phyloP scores from a whole-genome alignment of 257 asterid genomes.

The Solanum sitiens region DNA sequence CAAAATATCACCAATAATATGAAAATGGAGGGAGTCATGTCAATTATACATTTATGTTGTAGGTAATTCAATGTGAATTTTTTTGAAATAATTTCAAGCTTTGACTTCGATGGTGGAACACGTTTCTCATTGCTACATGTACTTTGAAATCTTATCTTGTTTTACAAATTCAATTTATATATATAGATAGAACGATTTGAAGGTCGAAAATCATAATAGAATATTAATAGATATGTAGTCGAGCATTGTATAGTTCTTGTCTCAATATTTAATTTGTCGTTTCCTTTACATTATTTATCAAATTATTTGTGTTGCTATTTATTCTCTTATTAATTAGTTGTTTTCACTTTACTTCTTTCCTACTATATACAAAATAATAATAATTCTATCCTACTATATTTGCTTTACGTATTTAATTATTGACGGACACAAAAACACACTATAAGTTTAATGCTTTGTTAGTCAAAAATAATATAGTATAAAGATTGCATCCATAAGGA shows the following conservation, averaged over 20 bases:
- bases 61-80: background rate
- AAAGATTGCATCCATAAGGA: too few relatives aligned
- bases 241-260: background rate
- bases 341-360: background rate
- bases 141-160: background rate
- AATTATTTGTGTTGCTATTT: background rate
- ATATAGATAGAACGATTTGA: background rate
- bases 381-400: background rate
- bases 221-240: fast-evolving
- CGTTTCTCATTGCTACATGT: background rate
- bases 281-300: background rate
- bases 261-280: background rate
- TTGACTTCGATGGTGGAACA: background rate
- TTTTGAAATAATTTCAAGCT: background rate
- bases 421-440: too few relatives aligned
- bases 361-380: background rate
- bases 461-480: too few relatives aligned
- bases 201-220: background rate
- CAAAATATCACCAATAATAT: too few relatives aligned
- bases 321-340: background rate
- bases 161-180: background rate
- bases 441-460: too few relatives aligned
- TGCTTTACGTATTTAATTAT: background rate
- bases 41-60: background rate
- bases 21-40: background rate